These are phyloP conservation scores for Cercis canadensis DNA, from an alignment of 306 rosid species.

Conservation along the genomic window DNA sequence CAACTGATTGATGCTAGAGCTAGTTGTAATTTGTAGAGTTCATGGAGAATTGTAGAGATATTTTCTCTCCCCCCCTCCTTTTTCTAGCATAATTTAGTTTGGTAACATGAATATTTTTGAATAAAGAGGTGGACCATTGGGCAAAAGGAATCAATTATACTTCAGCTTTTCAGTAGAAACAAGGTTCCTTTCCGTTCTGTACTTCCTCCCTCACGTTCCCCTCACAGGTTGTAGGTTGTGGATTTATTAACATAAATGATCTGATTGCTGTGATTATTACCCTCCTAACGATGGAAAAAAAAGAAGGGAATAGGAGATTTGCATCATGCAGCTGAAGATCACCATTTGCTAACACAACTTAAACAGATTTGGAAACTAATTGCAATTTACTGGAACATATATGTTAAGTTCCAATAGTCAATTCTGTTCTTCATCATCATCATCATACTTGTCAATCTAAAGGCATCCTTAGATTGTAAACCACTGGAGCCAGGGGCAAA, in stretches of 20 bases:
- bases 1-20: slow-evolving; percentile 14
- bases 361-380: background rate
- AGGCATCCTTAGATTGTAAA: no score
- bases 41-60: no score
- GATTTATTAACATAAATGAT: background rate
- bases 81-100: no score
- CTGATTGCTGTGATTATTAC: no score
- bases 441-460: background rate
- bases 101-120: no score
- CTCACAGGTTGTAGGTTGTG: background rate
- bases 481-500: no score
- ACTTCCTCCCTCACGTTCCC: background rate
- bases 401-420: background rate
- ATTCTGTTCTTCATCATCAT: background rate
- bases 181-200: background rate
- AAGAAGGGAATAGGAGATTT: background rate
- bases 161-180: slow-evolving; percentile 5
- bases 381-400: background rate
- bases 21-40: slow-evolving; percentile 11
- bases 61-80: no score
- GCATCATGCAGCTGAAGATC: background rate
- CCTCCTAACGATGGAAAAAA: no score
- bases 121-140: no score
- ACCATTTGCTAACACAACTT: background rate
- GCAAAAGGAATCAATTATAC: background rate